Conservation (phyloP, 2,329 filamentous ascomycete species). For the Dothistroma pini region DNA sequence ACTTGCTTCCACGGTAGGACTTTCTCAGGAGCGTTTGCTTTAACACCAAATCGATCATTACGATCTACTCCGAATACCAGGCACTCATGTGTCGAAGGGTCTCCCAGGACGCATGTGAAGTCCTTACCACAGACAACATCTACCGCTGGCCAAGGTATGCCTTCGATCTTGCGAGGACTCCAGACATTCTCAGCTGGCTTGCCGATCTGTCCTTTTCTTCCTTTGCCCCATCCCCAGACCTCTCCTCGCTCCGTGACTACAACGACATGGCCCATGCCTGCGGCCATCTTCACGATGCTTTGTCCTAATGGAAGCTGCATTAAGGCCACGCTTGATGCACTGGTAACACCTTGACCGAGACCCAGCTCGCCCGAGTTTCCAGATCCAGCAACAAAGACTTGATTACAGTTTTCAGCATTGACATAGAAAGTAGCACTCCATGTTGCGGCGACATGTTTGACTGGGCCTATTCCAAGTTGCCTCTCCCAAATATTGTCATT, state of each 20-base stretch:
- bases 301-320: slow-evolving; percentile 43
- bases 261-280: slow-evolving; percentile 75
- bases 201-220: slow-evolving; percentile 80
- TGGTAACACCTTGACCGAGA: slow-evolving; percentile 43
- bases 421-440: slow-evolving; percentile 73
- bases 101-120: slow-evolving; percentile 69
- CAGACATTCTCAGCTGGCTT: slow-evolving; percentile 52
- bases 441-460: slow-evolving; percentile 55
- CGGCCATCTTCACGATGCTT: slow-evolving; percentile 62
- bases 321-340: slow-evolving; percentile 19
- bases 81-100: slow-evolving; percentile 55
- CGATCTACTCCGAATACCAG: slow-evolving; percentile 71
- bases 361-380: slow-evolving; percentile 72
- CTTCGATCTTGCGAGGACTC: slow-evolving; percentile 58
- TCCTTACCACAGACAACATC: slow-evolving; percentile 77
- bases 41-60: slow-evolving; percentile 58
- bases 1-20: slow-evolving; percentile 63
- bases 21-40: slow-evolving; percentile 46
- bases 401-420: slow-evolving; percentile 41
- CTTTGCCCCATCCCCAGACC: slow-evolving; percentile 84
- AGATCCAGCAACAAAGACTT: slow-evolving; percentile 62
- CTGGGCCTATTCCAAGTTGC: not conserved
- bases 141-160: slow-evolving; percentile 58
- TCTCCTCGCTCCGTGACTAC: slow-evolving; percentile 70
- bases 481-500: not conserved